Conservation (phyloP, 495 filamentous ascomycete genomes). For the Aspergillus indologenus region DNA sequence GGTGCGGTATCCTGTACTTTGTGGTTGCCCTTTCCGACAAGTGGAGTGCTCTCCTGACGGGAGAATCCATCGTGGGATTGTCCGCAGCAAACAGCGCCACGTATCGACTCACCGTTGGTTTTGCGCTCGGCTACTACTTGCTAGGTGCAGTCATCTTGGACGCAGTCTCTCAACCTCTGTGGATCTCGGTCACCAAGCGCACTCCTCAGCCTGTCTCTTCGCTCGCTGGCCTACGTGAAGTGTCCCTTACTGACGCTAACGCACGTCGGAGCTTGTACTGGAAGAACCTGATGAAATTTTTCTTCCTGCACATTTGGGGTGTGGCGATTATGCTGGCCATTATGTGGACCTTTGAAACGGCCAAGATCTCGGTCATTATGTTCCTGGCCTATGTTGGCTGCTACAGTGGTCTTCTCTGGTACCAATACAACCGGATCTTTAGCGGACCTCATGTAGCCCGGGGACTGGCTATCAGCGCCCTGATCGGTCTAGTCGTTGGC, state of each 20-base stretch:
- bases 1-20: constrained; percentile 21
- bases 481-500: constrained; percentile 9
- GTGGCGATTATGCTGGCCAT: constrained; percentile 11
- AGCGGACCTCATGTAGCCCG: constrained; percentile 13
- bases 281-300: constrained; percentile 14
- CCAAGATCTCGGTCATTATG: constrained; percentile 12
- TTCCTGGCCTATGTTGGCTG: constrained; percentile 15
- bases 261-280: constrained; percentile 11
- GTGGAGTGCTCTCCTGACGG: constrained; percentile 15
- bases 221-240: constrained; percentile 9
- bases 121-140: constrained; percentile 16
- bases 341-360: constrained; percentile 17
- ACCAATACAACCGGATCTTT: constrained; percentile 20
- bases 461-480: constrained; percentile 8
- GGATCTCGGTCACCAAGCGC: constrained; percentile 10
- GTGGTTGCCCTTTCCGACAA: constrained; percentile 17
- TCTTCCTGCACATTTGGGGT: constrained; percentile 21
- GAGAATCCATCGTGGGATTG: constrained; percentile 16
- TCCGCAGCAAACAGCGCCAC: constrained; percentile 14
- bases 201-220: constrained; percentile 9
- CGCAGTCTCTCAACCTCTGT: constrained; percentile 18
- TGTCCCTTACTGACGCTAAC: neutral
- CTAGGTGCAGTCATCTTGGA: constrained; percentile 17
- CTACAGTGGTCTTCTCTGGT: constrained; percentile 17
- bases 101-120: constrained; percentile 17